Base-by-base conservation (phyloP, 345 rosid species). In the Eucalyptus sideroxylon region DNA sequence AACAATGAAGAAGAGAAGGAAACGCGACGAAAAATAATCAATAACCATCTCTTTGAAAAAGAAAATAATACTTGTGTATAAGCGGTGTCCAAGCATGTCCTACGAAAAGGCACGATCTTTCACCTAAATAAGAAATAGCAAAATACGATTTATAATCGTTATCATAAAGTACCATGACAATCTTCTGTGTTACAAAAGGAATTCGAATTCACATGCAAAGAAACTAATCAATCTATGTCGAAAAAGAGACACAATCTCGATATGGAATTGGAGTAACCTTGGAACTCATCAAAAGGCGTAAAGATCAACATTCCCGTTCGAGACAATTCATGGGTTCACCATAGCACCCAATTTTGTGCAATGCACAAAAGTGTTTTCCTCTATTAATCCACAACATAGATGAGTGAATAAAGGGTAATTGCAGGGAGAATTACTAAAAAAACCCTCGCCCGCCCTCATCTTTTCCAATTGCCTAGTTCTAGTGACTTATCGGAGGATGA, bases 401-500 rank as follows among this genome's bases (percentile, higher is more conserved):
- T 15, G 1, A 65, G 11, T n/a, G 19, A 65, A 65, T n/a, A 15
- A n/a, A n/a, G 77, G 37, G 2, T 56, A 56, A 56, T 56, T 4
- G 7, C 0, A 9, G 0, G 7, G 3, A 26, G 30, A 62, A 62
- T 13, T 62, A 27, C 17, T 1, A 11, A 60, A 60, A 59, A 59
- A 62, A 6, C 0, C 2, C 62, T 56, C 3, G 0, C 13, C 1
- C 0, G 2, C 30, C 30, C 13, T 56, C 6, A 11, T 6, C 62
- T 11, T 26, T 24, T 2, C 30, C 14, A 9, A 0, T 24, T 56
- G 14, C 62, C 62, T 0, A 24, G 3, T 56, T 56, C 1, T 23
- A 56, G 14, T 26, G 30, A 24, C 62, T 10, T 56, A 56, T 26
- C 2, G 1, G 62, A 56, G 13, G 62, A 56, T 24, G 62, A 56